These are phyloP conservation scores for Ambrosiella xylebori DNA, from an alignment of 2,329 filamentous ascomycete genomes.

Conservation along the genomic window DNA sequence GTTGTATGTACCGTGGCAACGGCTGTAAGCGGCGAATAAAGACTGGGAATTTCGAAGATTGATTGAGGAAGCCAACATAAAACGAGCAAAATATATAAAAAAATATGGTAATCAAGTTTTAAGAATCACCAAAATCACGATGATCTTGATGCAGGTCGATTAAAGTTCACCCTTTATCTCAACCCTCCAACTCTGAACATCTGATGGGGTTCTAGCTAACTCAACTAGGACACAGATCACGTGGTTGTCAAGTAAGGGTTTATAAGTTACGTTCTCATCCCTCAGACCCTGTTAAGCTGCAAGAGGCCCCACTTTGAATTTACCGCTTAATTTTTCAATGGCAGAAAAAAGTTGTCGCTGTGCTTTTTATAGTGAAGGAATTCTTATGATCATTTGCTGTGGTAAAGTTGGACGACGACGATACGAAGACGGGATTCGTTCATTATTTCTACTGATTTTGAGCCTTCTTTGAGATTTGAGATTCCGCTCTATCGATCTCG, in stretches of 20 bases:
- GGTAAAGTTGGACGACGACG: no score
- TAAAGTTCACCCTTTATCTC: no score
- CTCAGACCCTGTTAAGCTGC: neutral
- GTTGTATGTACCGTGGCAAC: no score
- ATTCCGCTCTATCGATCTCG: no score
- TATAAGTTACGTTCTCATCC: neutral
- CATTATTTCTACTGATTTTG: no score
- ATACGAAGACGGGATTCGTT: no score
- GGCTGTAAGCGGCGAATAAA: no score
- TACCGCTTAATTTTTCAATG: constrained; percentile 10
- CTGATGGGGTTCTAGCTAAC: neutral
- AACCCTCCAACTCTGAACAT: neutral
- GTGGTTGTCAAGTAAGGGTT: neutral
- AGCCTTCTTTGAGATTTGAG: no score
- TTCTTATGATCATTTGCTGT: neutral
- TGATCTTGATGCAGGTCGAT: neutral
- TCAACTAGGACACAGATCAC: neutral
- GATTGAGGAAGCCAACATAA: no score
- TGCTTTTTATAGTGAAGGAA: neutral
- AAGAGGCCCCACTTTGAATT: constrained; percentile 3
- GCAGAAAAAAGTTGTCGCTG: constrained; percentile 13
- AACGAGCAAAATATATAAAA: no score
- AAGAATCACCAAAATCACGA: neutral
- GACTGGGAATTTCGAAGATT: no score
- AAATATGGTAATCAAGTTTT: neutral